Evolutionary conservation across 2,329 filamentous ascomycete genomes (phyloP), one percentile per base, ranked within the genome.

Genomic region (Thelonectria discophora): DNA sequence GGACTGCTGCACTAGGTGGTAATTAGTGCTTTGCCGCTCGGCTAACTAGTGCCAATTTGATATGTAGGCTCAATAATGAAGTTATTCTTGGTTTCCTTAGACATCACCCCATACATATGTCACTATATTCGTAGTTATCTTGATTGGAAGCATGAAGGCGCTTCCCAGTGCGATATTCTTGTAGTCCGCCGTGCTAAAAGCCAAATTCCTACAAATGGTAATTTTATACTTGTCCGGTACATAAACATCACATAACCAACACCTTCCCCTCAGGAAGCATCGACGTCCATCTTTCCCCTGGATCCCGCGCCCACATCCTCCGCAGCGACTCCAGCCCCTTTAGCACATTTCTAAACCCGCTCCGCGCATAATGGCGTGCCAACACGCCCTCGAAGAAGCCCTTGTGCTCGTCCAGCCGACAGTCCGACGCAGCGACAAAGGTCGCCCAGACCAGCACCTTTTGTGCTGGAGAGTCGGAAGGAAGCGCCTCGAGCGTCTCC

Each of bases 401-500:
- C 18, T 68, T 72, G 34, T 74, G 72, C 24, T 73, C 71, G 0
- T 69, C 65, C 3, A 72, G 53, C 1, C 68, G 58, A 0, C 69
- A 70, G 15, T 69, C 70, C 0, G 72, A 74, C 0, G 72, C 72
- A 0, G 71, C 72, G 0, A 74, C 65, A 20, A 74, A 74, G 0
- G 70, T 72, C 0, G 70, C 69, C 72, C 72, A 74, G 1, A 74
- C 51, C 2, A 74, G 48, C 21, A 74, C 72, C 3, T 71, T 69
- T 0, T 65, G 65, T 0, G 70, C 67, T 0, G 72, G 69, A 0
- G 72, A 72, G 0, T 56, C 61, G 0, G 48, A 50, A 0, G 71
- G 71, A 3, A 73, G 57, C 1, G 64, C 45, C 5, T 68, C 53
- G 2, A 74, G 56, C 0, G 71, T 66, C 0, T 69, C 64, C 11